A percentile compares a stretch with the other conserved stretches of the same genome.
phyloP scores from a whole-genome alignment of 176 grass and related monocot genomes.

The Carex littledalei region DNA sequence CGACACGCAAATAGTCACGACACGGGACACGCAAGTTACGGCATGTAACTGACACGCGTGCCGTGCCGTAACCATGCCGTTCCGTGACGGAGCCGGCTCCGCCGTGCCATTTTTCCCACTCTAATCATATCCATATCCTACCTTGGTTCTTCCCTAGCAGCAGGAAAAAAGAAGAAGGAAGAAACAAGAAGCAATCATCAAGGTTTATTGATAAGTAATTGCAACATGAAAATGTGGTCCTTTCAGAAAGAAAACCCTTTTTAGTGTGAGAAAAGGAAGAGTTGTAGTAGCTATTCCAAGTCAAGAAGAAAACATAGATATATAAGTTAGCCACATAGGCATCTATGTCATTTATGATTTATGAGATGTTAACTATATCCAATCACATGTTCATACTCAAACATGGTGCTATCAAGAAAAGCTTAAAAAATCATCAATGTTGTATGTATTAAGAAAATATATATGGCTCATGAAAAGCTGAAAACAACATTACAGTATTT shows the following conservation, averaged over 20 bases:
- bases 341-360: not conserved
- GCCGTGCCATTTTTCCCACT: no score
- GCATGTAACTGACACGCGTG: no score
- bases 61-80: no score
- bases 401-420: not conserved
- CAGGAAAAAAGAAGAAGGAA: not conserved
- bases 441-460: not conserved
- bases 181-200: constrained; percentile 13
- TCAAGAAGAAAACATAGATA: not conserved
- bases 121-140: not conserved
- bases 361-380: constrained; percentile 2
- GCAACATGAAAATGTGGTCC: constrained; percentile 13
- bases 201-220: not conserved
- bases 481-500: not conserved
- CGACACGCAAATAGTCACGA: no score
- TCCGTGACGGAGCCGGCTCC: no score
- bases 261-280: not conserved
- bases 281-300: not conserved
- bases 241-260: not conserved
- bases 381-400: not conserved
- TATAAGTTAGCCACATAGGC: constrained; percentile 8
- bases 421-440: not conserved
- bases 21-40: no score
- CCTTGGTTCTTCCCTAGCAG: not conserved
- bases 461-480: not conserved